Conservation (phyloP, 352 stramenopile genomes). For the Globisporangium apiculatum region DNA sequence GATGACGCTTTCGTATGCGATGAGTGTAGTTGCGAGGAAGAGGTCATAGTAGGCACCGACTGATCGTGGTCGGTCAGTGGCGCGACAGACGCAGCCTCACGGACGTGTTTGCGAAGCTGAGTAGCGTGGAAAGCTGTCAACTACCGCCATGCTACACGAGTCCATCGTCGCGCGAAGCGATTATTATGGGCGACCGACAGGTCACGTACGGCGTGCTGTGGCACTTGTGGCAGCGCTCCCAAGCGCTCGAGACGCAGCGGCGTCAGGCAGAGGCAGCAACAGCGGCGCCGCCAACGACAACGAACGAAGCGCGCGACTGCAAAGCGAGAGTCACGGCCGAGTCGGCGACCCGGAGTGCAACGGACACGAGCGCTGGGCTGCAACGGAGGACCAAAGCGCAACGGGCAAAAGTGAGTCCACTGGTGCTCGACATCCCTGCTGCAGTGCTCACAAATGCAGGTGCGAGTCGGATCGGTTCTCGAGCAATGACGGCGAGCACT, state of each 20-base stretch:
- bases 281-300: neutral
- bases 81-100: slow-evolving; percentile 26
- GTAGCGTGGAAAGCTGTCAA: neutral
- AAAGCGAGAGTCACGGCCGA: neutral
- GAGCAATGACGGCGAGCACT: neutral
- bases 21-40: too few species aligned
- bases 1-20: neutral
- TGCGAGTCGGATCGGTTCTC: neutral
- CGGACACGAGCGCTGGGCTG: neutral
- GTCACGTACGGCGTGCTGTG: slow-evolving; percentile 40
- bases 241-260: slow-evolving; percentile 1
- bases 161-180: slow-evolving; percentile 21
- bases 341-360: neutral
- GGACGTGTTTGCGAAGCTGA: slow-evolving; percentile 16
- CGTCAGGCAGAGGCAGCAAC: neutral
- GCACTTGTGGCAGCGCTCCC: slow-evolving; percentile 35
- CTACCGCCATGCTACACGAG: slow-evolving; percentile 14
- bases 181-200: slow-evolving; percentile 41
- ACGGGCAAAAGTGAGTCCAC: slow-evolving; percentile 1
- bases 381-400: neutral
- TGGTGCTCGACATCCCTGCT: slow-evolving; percentile 18
- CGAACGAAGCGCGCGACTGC: neutral
- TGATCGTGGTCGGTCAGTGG: too few species aligned
- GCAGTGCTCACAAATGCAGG: slow-evolving; percentile 13
- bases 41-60: too few species aligned